Conservation (phyloP, 139 green algal species). For the Ettlia oleoabundans region DNA sequence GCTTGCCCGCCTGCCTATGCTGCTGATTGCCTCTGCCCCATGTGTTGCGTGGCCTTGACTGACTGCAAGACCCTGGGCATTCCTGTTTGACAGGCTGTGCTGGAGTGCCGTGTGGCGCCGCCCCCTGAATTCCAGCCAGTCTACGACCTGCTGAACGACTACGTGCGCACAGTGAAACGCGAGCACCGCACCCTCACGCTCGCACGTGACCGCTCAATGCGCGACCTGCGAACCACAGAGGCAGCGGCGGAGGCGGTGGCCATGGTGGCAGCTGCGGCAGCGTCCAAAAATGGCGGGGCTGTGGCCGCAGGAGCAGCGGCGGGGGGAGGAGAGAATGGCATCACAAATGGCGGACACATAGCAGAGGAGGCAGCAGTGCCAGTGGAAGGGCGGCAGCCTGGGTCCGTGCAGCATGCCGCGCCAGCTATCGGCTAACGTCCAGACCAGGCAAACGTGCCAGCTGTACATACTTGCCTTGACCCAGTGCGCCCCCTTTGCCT, state of each 20-base stretch:
- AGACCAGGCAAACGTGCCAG: too few species aligned
- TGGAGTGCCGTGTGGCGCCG: slow-evolving; percentile 15
- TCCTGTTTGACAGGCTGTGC: not conserved
- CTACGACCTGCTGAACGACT: slow-evolving; percentile 28
- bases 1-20: not conserved
- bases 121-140: slow-evolving; percentile 35
- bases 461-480: too few species aligned
- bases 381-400: too few species aligned
- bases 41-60: too few species aligned
- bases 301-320: too few species aligned
- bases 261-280: not conserved
- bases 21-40: not conserved
- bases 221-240: not conserved
- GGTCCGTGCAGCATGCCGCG: too few species aligned
- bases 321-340: too few species aligned
- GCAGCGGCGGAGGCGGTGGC: not conserved
- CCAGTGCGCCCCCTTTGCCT: too few species aligned
- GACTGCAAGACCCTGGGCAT: too few species aligned
- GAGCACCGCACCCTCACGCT: not conserved
- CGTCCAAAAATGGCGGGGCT: not conserved
- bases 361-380: too few species aligned
- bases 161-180: not conserved
- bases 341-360: too few species aligned
- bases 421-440: too few species aligned
- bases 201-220: not conserved